Evolutionary conservation across 1,284 basidiomycete species (phyloP).

Genomic region (Malassezia obtusa): DNA sequence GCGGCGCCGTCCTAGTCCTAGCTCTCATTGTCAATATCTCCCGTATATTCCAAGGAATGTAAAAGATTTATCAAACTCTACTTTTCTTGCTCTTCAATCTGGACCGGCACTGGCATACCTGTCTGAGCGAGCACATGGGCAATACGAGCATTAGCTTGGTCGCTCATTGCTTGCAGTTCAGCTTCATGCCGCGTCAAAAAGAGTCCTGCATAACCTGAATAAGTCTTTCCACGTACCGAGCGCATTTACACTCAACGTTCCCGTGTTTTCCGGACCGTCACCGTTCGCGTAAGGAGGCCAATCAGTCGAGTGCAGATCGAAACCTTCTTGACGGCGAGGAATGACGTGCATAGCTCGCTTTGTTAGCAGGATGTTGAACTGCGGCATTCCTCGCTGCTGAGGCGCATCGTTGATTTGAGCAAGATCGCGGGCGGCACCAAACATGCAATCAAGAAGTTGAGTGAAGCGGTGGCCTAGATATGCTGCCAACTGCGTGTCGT

Average conservation of each 20-base stretch:
- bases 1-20: slow-evolving; percentile 5
- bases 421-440: slow-evolving; percentile 16
- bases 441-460: slow-evolving; percentile 33
- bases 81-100: too few relatives aligned
- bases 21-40: slow-evolving; percentile 5
- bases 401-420: not conserved
- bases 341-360: slow-evolving; percentile 40
- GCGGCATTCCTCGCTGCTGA: slow-evolving; percentile 15
- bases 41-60: not conserved
- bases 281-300: slow-evolving; percentile 12
- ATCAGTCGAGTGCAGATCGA: slow-evolving; percentile 11
- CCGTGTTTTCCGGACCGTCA: slow-evolving; percentile 8
- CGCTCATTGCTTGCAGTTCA: slow-evolving; percentile 25
- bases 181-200: slow-evolving; percentile 27
- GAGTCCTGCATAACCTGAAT: slow-evolving; percentile 32
- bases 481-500: slow-evolving; percentile 15
- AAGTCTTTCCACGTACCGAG: slow-evolving; percentile 16
- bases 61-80: not conserved
- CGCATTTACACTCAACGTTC: slow-evolving; percentile 31
- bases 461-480: slow-evolving; percentile 36
- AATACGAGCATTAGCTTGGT: slow-evolving; percentile 1
- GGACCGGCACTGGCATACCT: not conserved
- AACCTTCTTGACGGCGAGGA: slow-evolving; percentile 31
- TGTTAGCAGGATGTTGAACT: slow-evolving; percentile 42
- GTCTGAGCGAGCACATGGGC: slow-evolving; percentile 3